These are phyloP conservation scores for Solioccasus polychromus DNA, from an alignment of 768 basidiomycete genomes.

Conservation along the genomic window DNA sequence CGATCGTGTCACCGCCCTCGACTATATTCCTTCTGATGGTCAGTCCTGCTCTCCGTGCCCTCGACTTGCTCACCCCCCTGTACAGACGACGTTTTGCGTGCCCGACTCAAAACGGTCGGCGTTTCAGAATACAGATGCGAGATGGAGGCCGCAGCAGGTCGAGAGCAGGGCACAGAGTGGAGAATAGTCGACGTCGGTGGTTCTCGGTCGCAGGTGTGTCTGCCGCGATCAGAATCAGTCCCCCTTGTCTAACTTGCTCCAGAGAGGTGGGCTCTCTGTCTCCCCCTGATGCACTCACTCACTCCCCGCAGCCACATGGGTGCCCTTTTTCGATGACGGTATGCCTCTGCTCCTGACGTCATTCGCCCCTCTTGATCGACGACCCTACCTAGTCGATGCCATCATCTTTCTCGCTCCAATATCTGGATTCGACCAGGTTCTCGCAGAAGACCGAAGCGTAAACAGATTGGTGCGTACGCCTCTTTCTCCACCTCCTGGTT, in stretches of 20 bases:
- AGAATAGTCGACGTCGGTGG: conserved; percentile 55
- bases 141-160: conserved; percentile 60
- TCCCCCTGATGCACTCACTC: conserved; percentile 7
- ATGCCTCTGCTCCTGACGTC: background rate
- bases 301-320: conserved; percentile 43
- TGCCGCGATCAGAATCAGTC: background rate
- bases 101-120: conserved; percentile 62
- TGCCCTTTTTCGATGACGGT: conserved; percentile 56
- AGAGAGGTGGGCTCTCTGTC: conserved; percentile 34
- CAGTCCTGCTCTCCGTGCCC: background rate
- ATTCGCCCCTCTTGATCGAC: background rate
- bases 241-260: background rate
- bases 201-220: conserved; percentile 47
- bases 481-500: background rate
- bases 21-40: conserved; percentile 50
- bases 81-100: conserved; percentile 49
- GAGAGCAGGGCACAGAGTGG: conserved; percentile 52
- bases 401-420: conserved; percentile 62
- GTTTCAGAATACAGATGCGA: conserved; percentile 82
- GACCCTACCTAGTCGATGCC: conserved; percentile 33
- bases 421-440: conserved; percentile 54
- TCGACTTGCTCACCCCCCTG: background rate
- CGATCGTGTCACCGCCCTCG: conserved; percentile 42
- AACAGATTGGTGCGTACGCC: conserved; percentile 43
- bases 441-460: conserved; percentile 49